Percentiles rank a stretch among this genome's conserved stretches.
Conservation (phyloP, 176 grass and related monocot genomes). For the Carex pumila region DNA sequence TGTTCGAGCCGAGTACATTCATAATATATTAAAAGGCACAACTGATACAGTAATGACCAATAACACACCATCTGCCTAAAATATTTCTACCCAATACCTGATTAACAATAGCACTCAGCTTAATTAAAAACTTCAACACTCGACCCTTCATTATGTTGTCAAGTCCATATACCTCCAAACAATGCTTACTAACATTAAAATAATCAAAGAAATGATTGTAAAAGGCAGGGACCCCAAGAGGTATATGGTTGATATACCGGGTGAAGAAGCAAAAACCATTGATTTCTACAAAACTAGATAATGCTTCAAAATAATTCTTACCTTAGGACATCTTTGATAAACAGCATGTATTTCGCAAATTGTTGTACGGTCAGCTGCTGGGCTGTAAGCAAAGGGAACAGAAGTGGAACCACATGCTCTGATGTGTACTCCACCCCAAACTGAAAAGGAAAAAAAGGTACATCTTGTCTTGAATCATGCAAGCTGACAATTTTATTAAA, state of each 20-base stretch:
- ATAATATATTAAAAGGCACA: neutral
- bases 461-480: neutral
- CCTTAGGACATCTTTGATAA: slow-evolving; percentile 96
- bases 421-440: slow-evolving; percentile 77
- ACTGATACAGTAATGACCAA: neutral
- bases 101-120: neutral
- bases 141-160: neutral
- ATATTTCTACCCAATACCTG: neutral
- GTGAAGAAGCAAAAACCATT: neutral
- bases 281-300: neutral
- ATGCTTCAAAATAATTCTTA: slow-evolving; percentile 28
- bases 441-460: slow-evolving; percentile 40
- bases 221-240: neutral
- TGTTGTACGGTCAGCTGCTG: slow-evolving; percentile 92
- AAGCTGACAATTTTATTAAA: neutral
- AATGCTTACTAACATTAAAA: neutral
- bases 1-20: neutral
- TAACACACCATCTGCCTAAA: neutral
- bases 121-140: neutral
- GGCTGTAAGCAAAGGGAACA: slow-evolving; percentile 81
- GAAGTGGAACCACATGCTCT: slow-evolving; percentile 75
- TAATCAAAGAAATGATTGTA: neutral
- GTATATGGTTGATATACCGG: slow-evolving; percentile 16
- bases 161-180: neutral
- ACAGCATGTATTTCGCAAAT: slow-evolving; percentile 97